Base-by-base conservation (phyloP, 495 filamentous ascomycete genomes). In the Usnea hakonensis region DNA sequence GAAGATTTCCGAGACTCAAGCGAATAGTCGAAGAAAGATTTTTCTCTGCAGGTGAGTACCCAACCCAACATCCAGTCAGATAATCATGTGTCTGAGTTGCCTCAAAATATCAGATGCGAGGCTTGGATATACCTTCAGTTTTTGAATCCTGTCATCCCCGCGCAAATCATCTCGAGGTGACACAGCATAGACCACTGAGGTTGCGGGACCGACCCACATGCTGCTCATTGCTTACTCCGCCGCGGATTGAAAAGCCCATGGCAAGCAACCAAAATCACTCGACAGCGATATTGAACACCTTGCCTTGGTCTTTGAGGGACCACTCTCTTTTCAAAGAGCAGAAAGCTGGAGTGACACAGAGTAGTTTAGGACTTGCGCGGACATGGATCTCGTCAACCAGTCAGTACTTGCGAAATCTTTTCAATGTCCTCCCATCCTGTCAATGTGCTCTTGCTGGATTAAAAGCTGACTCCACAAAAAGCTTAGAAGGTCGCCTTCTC, bases 401-500 rank as follows among this genome's bases (percentile, higher is more conserved):
- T 91, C 75, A 81, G 88, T 83, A 72, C 67, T 70, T 32, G 21
- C 62, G 74, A 0, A 19, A 26, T 0, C n/a, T 6, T 3, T 19
- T 14, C 28, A 21, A 11, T 9, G 9, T 2, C 58, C 35, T 40
- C 28, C 10, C 26, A 10, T 16, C 5, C 0, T 11, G 16, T 76
- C 50, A n/a, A 19, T 28, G 17, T 17, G 36, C 21, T 21, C n/a
- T 36, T 4, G n/a, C 23, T 8, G 26, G 14, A 56, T 7, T 10
- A 3, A 7, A 14, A 2, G 37, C 57, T 65, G 44, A 68, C 44
- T 46, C n/a, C 78, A 78, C 23, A n/a, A 6, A 72, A 72, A 93
- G 89, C 79, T 80, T 97, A 70, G 90, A 91, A 80, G 91, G 91
- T 74, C 87, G 93, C 67, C 85, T 97, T 53, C 83, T 98, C 63